Conservation (phyloP, 495 filamentous ascomycete species). For the Penicillium atrosanguineum region DNA sequence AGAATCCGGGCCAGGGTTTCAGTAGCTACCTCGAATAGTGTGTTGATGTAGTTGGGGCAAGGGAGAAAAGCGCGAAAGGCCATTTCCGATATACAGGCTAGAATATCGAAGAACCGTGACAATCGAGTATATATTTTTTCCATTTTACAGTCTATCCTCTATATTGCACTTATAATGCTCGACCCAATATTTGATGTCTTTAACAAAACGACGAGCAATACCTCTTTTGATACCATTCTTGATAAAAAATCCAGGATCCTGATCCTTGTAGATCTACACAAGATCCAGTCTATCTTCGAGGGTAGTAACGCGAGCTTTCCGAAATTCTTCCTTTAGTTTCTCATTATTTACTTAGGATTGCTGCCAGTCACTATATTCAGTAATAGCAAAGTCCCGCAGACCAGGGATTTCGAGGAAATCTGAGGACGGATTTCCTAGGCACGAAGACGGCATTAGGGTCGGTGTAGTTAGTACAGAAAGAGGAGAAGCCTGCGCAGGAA, state of each 20-base stretch:
- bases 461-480: no score
- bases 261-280: constrained; percentile 24
- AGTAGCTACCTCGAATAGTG: constrained; percentile 5
- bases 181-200: neutral
- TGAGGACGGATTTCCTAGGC: no score
- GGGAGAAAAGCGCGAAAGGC: constrained; percentile 11
- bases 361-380: constrained; percentile 23
- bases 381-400: constrained; percentile 14
- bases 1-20: constrained; percentile 9
- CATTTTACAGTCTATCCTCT: no score
- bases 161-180: neutral
- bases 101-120: neutral
- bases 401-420: constrained; percentile 7
- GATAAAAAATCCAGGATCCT: constrained; percentile 24
- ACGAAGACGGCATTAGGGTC: neutral
- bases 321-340: constrained; percentile 17
- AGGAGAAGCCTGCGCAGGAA: constrained; percentile 7
- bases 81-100: constrained; percentile 8
- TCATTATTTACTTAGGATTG: constrained; percentile 15
- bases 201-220: neutral
- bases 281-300: constrained; percentile 21
- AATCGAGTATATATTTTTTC: no score
- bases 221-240: constrained; percentile 4
- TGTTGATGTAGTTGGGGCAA: constrained; percentile 7
- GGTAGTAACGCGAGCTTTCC: constrained; percentile 12